A percentile compares a stretch with the other conserved stretches of the same genome.
phyloP scores from a whole-genome alignment of 2,329 filamentous ascomycete genomes.

The Aspergillus latus region DNA sequence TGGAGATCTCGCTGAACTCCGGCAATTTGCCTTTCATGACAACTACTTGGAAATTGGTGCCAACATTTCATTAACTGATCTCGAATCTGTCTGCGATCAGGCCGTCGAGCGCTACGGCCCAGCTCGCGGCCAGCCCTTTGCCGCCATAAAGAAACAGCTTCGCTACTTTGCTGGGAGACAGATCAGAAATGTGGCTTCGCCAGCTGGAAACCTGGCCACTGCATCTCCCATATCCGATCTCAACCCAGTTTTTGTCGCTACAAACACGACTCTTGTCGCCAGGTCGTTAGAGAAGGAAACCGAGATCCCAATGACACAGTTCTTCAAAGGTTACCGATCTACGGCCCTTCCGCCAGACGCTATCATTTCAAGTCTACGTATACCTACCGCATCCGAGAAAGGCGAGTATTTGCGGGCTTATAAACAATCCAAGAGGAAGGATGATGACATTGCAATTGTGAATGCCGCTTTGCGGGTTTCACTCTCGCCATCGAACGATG shows the following conservation, averaged over 20 bases:
- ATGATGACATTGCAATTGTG: slow-evolving; percentile 97
- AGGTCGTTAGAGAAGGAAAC: slow-evolving; percentile 71
- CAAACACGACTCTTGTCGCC: slow-evolving; percentile 76
- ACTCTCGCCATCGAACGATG: slow-evolving; percentile 66
- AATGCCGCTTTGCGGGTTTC: slow-evolving; percentile 79
- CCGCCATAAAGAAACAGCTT: slow-evolving; percentile 89
- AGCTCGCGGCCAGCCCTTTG: slow-evolving; percentile 72
- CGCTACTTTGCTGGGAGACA: slow-evolving; percentile 93
- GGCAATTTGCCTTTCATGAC: slow-evolving; percentile 75
- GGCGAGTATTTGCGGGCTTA: slow-evolving; percentile 86
- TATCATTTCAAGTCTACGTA: slow-evolving; percentile 81
- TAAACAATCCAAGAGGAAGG: slow-evolving; percentile 95
- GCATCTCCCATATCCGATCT: slow-evolving; percentile 95
- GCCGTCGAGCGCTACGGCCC: slow-evolving; percentile 76
- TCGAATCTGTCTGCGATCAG: slow-evolving; percentile 79
- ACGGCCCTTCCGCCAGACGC: slow-evolving; percentile 80
- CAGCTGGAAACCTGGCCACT: slow-evolving; percentile 89
- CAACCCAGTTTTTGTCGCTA: slow-evolving; percentile 89
- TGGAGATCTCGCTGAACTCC: slow-evolving; percentile 85
- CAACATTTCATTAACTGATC: slow-evolving; percentile 87
- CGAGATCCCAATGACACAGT: slow-evolving; percentile 86
- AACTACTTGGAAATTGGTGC: slow-evolving; percentile 88
- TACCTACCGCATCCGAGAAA: slow-evolving; percentile 71
- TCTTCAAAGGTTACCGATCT: slow-evolving; percentile 87
- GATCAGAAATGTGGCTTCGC: slow-evolving; percentile 96